Evolutionary conservation across 139 green algal genomes (phyloP), one percentile per base, ranked within the genome.

Genomic region (Monoraphidium neglectum): DNA sequence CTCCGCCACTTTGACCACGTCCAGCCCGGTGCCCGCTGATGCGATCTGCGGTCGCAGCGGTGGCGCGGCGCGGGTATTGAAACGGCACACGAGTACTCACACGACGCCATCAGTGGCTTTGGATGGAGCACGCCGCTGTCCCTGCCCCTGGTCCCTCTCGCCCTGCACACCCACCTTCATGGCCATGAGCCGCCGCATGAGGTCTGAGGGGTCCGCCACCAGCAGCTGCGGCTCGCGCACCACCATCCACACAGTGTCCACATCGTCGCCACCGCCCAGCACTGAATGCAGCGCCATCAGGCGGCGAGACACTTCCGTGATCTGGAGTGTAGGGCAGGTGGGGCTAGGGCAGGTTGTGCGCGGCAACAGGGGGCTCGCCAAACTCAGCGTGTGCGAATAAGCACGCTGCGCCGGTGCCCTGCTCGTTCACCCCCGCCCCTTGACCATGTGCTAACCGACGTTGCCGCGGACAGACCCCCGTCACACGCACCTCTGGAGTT

Each of bases 211-310:
- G 77, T 87, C 81, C 10, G 83, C 82, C 1, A 67, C 77, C n/a
- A 93, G 78, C 76, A 93, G 77, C 24, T 60, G 57, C 3, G 89
- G 90, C 81, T 93, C 87, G 0, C 89, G 74, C 33, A 86, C 77
- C 32, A 88, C 79, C 85, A 92, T 91, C 70, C 79, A 87, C 12
- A 81, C 82, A 36, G 92, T 77, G 65, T 90, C 84, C 8, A 83
- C 63, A 43, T 74, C 78, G 23, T 43, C 64, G 0, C 79, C 64
- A 0, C 73, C 84, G 37, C 90, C 90, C n/a, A 94, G 76, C 68
- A 92, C 68, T 33, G 77, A 33, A 28, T 92, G 81, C 74, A 94
- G 82, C 60, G 80, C 80, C 60, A 93, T 43, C 69, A 94, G 77
- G 33, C 83, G 81, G 4, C 68, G 61, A 0, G 86, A 89, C 6